Evolutionary conservation across 2,329 filamentous ascomycete species (phyloP).

Genomic region (Cordyceps pruinosa): DNA sequence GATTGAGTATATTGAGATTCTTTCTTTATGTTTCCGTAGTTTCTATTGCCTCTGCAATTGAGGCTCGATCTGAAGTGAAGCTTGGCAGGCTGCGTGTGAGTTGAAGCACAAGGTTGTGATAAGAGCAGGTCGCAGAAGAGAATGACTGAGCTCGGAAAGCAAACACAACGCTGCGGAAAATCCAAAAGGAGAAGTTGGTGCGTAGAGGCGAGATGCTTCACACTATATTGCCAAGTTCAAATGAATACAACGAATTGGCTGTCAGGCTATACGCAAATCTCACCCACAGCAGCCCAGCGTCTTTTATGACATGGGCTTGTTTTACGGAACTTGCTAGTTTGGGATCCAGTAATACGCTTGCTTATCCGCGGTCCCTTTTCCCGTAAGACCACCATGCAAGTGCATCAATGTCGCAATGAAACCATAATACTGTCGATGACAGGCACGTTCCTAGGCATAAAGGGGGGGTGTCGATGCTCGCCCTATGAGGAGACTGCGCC

Average conservation of each 20-base stretch:
- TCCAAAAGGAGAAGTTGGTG: not conserved
- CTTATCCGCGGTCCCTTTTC: not conserved
- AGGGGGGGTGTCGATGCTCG: not conserved
- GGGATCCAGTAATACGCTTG: not conserved
- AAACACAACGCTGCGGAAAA: not conserved
- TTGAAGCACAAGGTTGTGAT: not conserved
- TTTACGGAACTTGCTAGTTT: not conserved
- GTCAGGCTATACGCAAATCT: not conserved
- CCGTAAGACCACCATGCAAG: not conserved
- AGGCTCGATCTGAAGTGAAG: not conserved
- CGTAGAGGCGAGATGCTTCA: not conserved
- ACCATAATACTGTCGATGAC: not conserved
- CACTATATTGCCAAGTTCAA: not conserved
- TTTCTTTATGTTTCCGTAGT: not conserved
- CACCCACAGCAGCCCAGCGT: not conserved
- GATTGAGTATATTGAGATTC: not conserved
- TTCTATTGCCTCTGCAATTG: not conserved
- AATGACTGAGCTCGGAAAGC: too few species aligned
- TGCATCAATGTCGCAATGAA: constrained; percentile 1
- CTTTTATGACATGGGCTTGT: not conserved
- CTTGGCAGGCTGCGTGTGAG: not conserved
- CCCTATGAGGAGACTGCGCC: constrained; percentile 2
- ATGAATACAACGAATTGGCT: not conserved
- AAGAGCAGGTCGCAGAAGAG: not conserved
- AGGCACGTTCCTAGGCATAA: not conserved